phyloP scores from a whole-genome alignment of 2,329 filamentous ascomycete species.

The Pyrenophora seminiperda region DNA sequence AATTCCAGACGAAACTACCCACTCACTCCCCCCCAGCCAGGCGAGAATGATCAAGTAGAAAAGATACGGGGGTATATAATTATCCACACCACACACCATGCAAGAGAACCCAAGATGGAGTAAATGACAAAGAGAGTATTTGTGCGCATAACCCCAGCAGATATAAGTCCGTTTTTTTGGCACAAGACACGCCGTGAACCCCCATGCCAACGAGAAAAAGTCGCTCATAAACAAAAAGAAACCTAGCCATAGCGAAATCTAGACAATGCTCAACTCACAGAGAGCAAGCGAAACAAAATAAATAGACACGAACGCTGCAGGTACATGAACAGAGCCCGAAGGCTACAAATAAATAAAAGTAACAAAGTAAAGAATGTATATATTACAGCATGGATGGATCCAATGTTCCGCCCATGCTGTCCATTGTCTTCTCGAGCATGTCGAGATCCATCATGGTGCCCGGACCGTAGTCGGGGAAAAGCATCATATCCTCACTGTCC shows the following conservation, averaged over 20 bases:
- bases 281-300: not conserved
- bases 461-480: constrained; percentile 36
- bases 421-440: constrained; percentile 40
- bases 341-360: not conserved
- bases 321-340: constrained; percentile 3
- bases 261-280: not conserved
- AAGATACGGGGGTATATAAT: constrained; percentile 8
- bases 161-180: not conserved
- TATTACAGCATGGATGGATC: constrained; percentile 24
- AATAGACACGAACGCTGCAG: constrained; percentile 1
- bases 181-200: not conserved
- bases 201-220: not conserved
- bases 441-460: constrained; percentile 43
- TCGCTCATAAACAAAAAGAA: not conserved
- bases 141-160: not conserved
- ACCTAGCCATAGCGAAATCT: not conserved
- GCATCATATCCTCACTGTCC: constrained; percentile 44
- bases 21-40: too few species aligned
- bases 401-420: constrained; percentile 31
- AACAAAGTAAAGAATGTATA: not conserved
- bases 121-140: not conserved
- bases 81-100: constrained; percentile 6
- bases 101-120: constrained; percentile 2
- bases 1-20: too few species aligned
- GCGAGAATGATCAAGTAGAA: not conserved